Base-by-base conservation (phyloP, 306 rosid species). In the Heteromeles arbutifolia region DNA sequence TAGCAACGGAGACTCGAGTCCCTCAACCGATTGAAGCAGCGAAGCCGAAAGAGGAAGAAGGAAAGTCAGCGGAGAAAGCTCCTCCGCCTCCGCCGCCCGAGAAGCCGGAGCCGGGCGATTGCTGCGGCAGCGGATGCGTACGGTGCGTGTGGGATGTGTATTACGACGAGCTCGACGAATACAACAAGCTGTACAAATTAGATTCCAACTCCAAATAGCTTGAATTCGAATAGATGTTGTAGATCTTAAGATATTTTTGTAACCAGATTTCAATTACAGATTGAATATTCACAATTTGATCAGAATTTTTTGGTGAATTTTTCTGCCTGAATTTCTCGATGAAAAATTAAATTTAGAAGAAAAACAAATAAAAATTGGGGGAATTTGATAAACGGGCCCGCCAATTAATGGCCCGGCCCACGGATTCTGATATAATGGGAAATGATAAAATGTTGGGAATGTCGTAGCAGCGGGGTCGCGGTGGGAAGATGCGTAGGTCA, bases 61-160 rank as follows among this genome's bases (percentile, higher is more conserved):
- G 73, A 70, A 75, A 25, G 11, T 12, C 11, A 59, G 4, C 29
- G 29, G 68, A 67, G 83, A 81, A 78, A 21, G 81, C 87, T 6
- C 93, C 87, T 61, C 95, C 96, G 57, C 98, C 78, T 8, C 77
- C 81, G 7, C 79, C 77, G 34, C 84, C 94, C 79, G 93, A 90
- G 86, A 94, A 91, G 84, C 98, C 97, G 29, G 83, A 87, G 57
- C 87, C 91, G 7, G 97, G 89, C 6, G 98, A 92, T 84, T 95
- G 97, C 66, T 95, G 98, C 68, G 97, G 97, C 32, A 92, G 93
- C 79, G 97, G 97, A 4, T 95, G 98, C 80, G 92, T 92, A n/a
- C 87, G 92, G 2, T 92, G 98, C 83, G 93, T 95, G 19, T 95
- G 98, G 97, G 97, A 95, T 34, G 18, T 87, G 0, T 95, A 92